These are phyloP conservation scores for Brasilioporus rufonigricans DNA, from an alignment of 768 basidiomycete species.

Conservation along the genomic window DNA sequence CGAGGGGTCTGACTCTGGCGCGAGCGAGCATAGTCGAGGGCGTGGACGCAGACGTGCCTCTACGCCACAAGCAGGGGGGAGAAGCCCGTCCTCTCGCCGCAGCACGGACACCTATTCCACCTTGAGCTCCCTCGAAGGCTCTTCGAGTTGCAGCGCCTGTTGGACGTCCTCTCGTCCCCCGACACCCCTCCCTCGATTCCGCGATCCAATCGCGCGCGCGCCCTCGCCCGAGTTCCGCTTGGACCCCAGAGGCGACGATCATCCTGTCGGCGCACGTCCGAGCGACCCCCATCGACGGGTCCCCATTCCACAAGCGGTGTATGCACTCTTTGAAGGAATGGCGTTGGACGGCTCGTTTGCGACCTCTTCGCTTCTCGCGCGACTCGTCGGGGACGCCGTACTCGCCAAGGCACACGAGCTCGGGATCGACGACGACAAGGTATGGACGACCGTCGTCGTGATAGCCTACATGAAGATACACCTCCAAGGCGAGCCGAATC, in stretches of 20 bases:
- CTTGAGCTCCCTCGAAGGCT: slow-evolving; percentile 45
- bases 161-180: slow-evolving; percentile 26
- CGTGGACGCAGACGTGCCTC: slow-evolving; percentile 1
- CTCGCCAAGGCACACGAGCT: slow-evolving; percentile 31
- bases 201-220: slow-evolving; percentile 27
- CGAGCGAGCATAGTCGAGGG: background rate
- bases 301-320: slow-evolving; percentile 27
- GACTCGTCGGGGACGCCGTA: slow-evolving; percentile 37
- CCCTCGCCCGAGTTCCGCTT: slow-evolving; percentile 33
- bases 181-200: slow-evolving; percentile 23
- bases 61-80: background rate
- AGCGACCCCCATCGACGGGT: background rate
- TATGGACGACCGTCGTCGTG: slow-evolving; percentile 51
- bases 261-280: background rate
- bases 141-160: slow-evolving; percentile 34
- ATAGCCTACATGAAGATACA: slow-evolving; percentile 44
- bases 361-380: slow-evolving; percentile 27
- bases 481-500: slow-evolving; percentile 35
- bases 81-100: slow-evolving; percentile 18
- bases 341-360: slow-evolving; percentile 50
- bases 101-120: slow-evolving; percentile 43
- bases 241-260: background rate
- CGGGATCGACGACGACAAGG: slow-evolving; percentile 27
- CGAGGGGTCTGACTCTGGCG: slow-evolving; percentile 15
- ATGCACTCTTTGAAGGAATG: slow-evolving; percentile 40